These are phyloP conservation scores for Fusarium dlaminii DNA, from an alignment of 2,329 filamentous ascomycete species.

Conservation along the genomic window DNA sequence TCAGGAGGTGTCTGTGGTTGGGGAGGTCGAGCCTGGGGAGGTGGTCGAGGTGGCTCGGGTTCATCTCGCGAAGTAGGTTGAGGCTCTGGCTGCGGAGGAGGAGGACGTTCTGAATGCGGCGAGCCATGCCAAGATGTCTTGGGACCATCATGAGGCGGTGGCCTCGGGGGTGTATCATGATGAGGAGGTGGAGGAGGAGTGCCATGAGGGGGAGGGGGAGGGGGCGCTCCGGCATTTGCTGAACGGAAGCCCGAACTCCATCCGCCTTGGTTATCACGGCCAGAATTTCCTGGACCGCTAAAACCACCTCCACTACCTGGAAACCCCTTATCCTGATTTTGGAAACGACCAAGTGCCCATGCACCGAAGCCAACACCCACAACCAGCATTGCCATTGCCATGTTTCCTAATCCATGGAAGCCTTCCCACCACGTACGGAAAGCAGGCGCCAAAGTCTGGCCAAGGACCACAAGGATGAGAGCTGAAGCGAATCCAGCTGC, in stretches of 20 bases:
- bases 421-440: slow-evolving; percentile 77
- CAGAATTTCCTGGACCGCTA: slow-evolving; percentile 35
- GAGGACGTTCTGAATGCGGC: slow-evolving; percentile 38
- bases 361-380: slow-evolving; percentile 78
- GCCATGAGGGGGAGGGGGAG: slow-evolving; percentile 46
- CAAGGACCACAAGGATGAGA: slow-evolving; percentile 76
- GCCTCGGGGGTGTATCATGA: slow-evolving; percentile 39
- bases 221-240: slow-evolving; percentile 47
- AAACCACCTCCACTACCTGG: slow-evolving; percentile 31
- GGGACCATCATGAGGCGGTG: slow-evolving; percentile 46
- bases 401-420: slow-evolving; percentile 76
- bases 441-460: slow-evolving; percentile 76
- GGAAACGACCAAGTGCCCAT: slow-evolving; percentile 68
- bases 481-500: slow-evolving; percentile 85
- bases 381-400: slow-evolving; percentile 77
- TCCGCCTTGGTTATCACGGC: slow-evolving; percentile 40
- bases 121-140: slow-evolving; percentile 52
- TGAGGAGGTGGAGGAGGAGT: slow-evolving; percentile 50
- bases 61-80: slow-evolving; percentile 31
- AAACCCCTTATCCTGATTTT: slow-evolving; percentile 43
- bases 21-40: slow-evolving; percentile 28
- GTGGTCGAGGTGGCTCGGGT: slow-evolving; percentile 37
- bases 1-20: slow-evolving; percentile 34
- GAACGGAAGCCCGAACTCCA: slow-evolving; percentile 47
- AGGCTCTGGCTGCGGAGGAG: slow-evolving; percentile 35